Percentiles rank a stretch among this genome's conserved stretches.
Conservation (phyloP, 345 rosid genomes). For the Capsella bursapastoris region DNA sequence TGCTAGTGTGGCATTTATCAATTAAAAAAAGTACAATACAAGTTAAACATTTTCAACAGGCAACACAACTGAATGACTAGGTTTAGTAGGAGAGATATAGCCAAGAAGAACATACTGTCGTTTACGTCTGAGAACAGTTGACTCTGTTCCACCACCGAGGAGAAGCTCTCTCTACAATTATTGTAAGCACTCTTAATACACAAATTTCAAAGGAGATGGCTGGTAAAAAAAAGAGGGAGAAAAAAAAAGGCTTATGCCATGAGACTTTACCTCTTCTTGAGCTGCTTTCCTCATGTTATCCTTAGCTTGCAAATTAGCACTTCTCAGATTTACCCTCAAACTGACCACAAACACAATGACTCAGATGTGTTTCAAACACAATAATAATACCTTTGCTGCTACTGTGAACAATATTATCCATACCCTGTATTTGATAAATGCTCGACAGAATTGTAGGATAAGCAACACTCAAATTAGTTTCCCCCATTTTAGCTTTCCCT, state of each 20-base stretch:
- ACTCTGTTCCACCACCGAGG: slow-evolving; percentile 94
- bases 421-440: slow-evolving; percentile 8
- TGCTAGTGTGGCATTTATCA: not conserved
- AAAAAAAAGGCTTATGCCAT: slow-evolving; percentile 11
- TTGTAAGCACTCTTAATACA: slow-evolving; percentile 25
- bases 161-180: slow-evolving; percentile 83
- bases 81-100: not conserved
- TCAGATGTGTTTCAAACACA: slow-evolving; percentile 1
- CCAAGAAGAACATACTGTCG: slow-evolving; percentile 65
- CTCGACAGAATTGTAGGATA: slow-evolving; percentile 5
- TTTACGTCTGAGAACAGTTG: slow-evolving; percentile 82
- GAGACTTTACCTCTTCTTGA: slow-evolving; percentile 65
- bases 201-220: not conserved
- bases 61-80: not conserved
- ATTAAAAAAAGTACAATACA: slow-evolving; percentile 4
- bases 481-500: not conserved
- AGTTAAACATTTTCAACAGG: not conserved
- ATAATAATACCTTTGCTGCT: not conserved
- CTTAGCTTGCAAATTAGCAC: slow-evolving; percentile 91
- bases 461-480: slow-evolving; percentile 28
- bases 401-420: no score
- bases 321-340: slow-evolving; percentile 70
- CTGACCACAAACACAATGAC: slow-evolving; percentile 47
- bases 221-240: slow-evolving; percentile 6
- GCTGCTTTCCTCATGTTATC: slow-evolving; percentile 88